A percentile compares a stretch with the other conserved stretches of the same genome.
Evolutionary conservation across 2,329 filamentous ascomycete species (phyloP).

Genomic region (Dichotomopilus funicola): DNA sequence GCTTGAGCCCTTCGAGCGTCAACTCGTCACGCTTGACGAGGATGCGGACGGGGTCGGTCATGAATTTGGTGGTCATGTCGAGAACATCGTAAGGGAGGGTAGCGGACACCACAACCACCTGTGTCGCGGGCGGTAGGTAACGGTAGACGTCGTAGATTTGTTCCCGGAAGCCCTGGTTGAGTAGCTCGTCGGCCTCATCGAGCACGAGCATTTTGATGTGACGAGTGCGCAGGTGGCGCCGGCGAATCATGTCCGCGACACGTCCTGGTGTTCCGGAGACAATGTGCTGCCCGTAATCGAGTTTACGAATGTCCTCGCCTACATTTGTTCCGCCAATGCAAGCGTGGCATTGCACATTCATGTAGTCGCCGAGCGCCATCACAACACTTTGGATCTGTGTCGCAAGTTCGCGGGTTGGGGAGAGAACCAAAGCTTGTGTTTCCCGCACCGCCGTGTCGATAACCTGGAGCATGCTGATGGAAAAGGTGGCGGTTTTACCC

Average conservation of each 20-base stretch:
- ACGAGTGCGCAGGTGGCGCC: slow-evolving; percentile 50
- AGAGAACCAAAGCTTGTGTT: slow-evolving; percentile 90
- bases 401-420: slow-evolving; percentile 90
- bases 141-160: slow-evolving; percentile 99
- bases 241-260: slow-evolving; percentile 62
- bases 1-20: slow-evolving; percentile 94
- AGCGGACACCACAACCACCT: slow-evolving; percentile 96
- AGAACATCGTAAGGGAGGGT: slow-evolving; percentile 96
- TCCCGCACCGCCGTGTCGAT: slow-evolving; percentile 90
- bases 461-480: slow-evolving; percentile 91
- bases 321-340: slow-evolving; percentile 98
- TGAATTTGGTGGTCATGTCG: slow-evolving; percentile 99
- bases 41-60: slow-evolving; percentile 95
- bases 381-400: slow-evolving; percentile 98
- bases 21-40: slow-evolving; percentile 98
- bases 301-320: slow-evolving; percentile 93
- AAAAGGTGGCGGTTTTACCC: slow-evolving; percentile 94
- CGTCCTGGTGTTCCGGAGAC: slow-evolving; percentile 96
- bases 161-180: slow-evolving; percentile 93
- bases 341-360: slow-evolving; percentile 98
- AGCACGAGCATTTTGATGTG: slow-evolving; percentile 60
- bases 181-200: slow-evolving; percentile 56
- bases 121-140: slow-evolving; percentile 90
- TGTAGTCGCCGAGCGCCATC: slow-evolving; percentile 99
- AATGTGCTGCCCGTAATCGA: slow-evolving; percentile 96